A percentile compares a stretch with the other conserved stretches of the same genome.
These are phyloP conservation scores for Globisporangium polare DNA, from an alignment of 352 stramenopile genomes.

Conservation along the genomic window DNA sequence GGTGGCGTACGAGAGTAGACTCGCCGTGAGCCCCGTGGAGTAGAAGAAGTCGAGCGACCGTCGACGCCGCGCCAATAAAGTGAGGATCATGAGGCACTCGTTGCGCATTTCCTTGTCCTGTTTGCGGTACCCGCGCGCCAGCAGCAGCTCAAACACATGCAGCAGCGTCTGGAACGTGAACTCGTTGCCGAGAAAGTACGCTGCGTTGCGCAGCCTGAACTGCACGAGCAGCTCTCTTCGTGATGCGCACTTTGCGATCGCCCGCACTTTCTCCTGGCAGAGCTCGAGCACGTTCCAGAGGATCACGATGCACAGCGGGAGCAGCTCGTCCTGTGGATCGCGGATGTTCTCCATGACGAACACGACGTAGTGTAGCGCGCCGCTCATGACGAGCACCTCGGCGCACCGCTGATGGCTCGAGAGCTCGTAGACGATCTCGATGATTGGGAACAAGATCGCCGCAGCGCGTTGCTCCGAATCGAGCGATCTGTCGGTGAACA, in stretches of 20 bases:
- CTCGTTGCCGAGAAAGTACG: slow-evolving; percentile 54
- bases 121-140: slow-evolving; percentile 52
- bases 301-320: slow-evolving; percentile 65
- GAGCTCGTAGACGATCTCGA: slow-evolving; percentile 64
- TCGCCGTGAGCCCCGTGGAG: slow-evolving; percentile 48
- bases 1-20: slow-evolving; percentile 61
- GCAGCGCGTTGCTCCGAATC: slow-evolving; percentile 16
- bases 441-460: slow-evolving; percentile 48
- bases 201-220: slow-evolving; percentile 61
- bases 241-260: slow-evolving; percentile 34
- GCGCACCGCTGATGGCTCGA: slow-evolving; percentile 61
- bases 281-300: slow-evolving; percentile 77
- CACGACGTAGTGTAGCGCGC: slow-evolving; percentile 60
- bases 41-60: slow-evolving; percentile 55
- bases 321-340: slow-evolving; percentile 57
- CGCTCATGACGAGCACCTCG: slow-evolving; percentile 62
- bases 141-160: slow-evolving; percentile 50
- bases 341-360: slow-evolving; percentile 56
- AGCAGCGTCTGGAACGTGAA: slow-evolving; percentile 59
- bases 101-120: slow-evolving; percentile 83
- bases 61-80: slow-evolving; percentile 47
- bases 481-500: background rate
- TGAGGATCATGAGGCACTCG: slow-evolving; percentile 64
- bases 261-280: slow-evolving; percentile 47
- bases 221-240: slow-evolving; percentile 54